A percentile compares a stretch with the other conserved stretches of the same genome.
phyloP scores from a whole-genome alignment of 2,329 filamentous ascomycete species.

The Cladophialophora exuberans region DNA sequence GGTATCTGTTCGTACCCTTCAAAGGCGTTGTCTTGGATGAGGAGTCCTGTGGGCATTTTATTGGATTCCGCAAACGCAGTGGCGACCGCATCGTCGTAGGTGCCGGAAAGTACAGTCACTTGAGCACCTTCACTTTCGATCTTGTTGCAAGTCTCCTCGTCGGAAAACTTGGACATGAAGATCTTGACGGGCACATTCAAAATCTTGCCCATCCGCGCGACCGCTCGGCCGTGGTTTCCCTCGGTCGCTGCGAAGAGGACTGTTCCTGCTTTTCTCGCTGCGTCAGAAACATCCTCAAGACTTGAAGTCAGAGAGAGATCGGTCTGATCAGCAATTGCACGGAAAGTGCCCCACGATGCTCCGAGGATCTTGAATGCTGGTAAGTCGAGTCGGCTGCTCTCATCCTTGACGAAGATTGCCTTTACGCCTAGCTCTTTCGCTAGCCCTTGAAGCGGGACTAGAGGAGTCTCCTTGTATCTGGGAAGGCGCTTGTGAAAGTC shows the following conservation, averaged over 20 bases:
- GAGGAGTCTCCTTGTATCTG: slow-evolving; percentile 58
- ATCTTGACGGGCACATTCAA: slow-evolving; percentile 61
- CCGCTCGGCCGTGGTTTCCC: slow-evolving; percentile 76
- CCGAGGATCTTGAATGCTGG: slow-evolving; percentile 81
- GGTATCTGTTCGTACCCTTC: slow-evolving; percentile 69
- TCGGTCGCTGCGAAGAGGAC: slow-evolving; percentile 68
- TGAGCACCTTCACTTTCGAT: slow-evolving; percentile 68
- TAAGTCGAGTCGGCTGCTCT: slow-evolving; percentile 68
- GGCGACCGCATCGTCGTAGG: slow-evolving; percentile 67
- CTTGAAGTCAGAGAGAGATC: slow-evolving; percentile 47
- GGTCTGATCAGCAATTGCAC: slow-evolving; percentile 54
- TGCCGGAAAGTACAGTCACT: slow-evolving; percentile 55
- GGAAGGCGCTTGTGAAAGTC: slow-evolving; percentile 64
- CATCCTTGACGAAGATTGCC: slow-evolving; percentile 70
- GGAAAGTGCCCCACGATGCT: slow-evolving; percentile 72
- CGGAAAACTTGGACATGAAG: slow-evolving; percentile 62
- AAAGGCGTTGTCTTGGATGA: slow-evolving; percentile 72
- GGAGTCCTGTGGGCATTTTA: slow-evolving; percentile 40
- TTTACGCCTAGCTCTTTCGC: slow-evolving; percentile 62
- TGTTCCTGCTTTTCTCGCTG: slow-evolving; percentile 40
- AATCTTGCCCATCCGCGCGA: slow-evolving; percentile 68
- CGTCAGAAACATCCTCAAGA: slow-evolving; percentile 48
- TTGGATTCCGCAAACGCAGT: slow-evolving; percentile 48
- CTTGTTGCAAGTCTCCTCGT: slow-evolving; percentile 53
- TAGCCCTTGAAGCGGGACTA: slow-evolving; percentile 57